Base-by-base conservation (phyloP, 805 yeast species). In the Debaryomyces maramus region DNA sequence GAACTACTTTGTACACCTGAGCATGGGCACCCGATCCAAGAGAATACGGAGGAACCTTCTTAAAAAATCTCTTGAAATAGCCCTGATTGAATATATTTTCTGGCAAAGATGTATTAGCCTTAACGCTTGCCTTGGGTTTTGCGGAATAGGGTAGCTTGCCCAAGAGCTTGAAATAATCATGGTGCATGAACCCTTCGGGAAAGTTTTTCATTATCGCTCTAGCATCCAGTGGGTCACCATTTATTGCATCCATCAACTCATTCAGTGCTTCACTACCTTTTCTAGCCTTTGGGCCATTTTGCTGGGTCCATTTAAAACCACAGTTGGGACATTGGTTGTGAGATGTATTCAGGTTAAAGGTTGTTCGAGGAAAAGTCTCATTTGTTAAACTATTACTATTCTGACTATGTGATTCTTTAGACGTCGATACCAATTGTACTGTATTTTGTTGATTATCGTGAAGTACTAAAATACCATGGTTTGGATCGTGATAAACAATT, bases 1-100 rank as follows among this genome's bases (percentile, higher is more conserved):
- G 97, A 41, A 82, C 88, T 5, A 89, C 97, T 55, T 88, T 80
- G 53, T 77, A 84, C 7, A 89, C 97, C 19, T 83, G 78, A 0
- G 96, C 96, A 49, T 88, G 79, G 4, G 95, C 85, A 0, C 97
- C 97, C 24, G 83, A 73, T 0, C 97, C 97, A 10, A 89, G 61
- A 2, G 75, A 63, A 20, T 43, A 61, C 0, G 72, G 72, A 1
- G 78, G 72, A 10, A 81, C 62, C 22, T 78, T 75, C 29, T 68
- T 72, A 63, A 89, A 89, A 56, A 89, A 85, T 41, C 81, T 79
- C 15, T 73, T 68, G 51, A 83, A 89, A 56, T 89, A 89, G 3
- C 95, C 96, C 45, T 85, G 95, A 35, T 85, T 83, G 53, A 88
- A 86, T 3, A 89, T 70, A 6, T 73, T 72, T 7, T 65, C 60